phyloP scores from a whole-genome alignment of 1,139 yeast species.

The Blastobotrys illinoisensis region DNA sequence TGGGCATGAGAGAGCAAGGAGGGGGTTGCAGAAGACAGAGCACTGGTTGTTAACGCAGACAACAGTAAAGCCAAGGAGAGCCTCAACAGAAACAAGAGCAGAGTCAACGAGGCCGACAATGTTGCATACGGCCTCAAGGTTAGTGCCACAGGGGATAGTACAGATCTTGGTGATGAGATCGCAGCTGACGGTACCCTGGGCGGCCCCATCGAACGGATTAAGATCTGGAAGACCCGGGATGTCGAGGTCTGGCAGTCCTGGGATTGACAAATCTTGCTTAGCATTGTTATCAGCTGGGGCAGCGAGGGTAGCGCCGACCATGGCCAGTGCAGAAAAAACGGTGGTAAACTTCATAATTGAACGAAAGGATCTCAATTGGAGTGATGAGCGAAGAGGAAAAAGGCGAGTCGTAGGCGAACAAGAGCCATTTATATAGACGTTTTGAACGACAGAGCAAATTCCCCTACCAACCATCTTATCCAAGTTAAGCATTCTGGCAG shows the following conservation, averaged over 20 bases:
- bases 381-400: background rate
- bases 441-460: too few species aligned
- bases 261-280: background rate
- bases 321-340: constrained; percentile 3
- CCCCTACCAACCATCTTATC: background rate
- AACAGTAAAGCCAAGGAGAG: constrained; percentile 15
- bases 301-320: constrained; percentile 7
- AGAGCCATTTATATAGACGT: background rate
- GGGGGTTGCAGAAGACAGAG: constrained; percentile 14
- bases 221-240: background rate
- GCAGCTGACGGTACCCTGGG: constrained; percentile 12
- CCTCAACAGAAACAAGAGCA: constrained; percentile 16
- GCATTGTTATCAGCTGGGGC: constrained; percentile 3
- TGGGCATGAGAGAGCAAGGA: constrained; percentile 16
- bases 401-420: background rate
- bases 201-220: background rate
- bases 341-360: constrained; percentile 7
- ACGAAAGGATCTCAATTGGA: background rate
- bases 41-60: constrained; percentile 14
- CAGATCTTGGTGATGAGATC: constrained; percentile 15
- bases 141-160: constrained; percentile 12
- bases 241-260: background rate
- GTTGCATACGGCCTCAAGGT: constrained; percentile 13
- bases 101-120: constrained; percentile 16
- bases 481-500: background rate